These are phyloP conservation scores for Liquidambar formosana DNA, from an alignment of 164 flowering plant genomes.

Conservation along the genomic window DNA sequence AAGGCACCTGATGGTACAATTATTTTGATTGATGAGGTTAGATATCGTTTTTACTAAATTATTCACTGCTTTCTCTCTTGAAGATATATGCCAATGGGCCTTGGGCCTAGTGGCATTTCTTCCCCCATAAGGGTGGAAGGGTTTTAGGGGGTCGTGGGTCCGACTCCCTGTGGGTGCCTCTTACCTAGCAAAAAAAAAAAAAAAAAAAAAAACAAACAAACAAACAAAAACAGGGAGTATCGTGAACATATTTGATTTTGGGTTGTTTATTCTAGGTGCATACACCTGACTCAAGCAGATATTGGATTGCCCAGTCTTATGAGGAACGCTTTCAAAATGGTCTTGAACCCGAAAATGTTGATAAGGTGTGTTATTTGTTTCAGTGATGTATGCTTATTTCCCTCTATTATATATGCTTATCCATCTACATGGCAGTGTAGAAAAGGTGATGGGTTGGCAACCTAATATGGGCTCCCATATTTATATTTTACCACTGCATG, in stretches of 20 bases:
- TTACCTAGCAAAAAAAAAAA: too few species aligned
- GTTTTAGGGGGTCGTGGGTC: too few species aligned
- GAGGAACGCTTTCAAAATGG: constrained; percentile 63
- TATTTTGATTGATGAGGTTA: constrained; percentile 88
- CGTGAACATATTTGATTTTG: not conserved
- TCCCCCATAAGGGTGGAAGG: too few species aligned
- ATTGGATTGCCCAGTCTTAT: constrained; percentile 88
- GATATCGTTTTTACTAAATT: constrained; percentile 10
- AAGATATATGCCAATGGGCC: too few species aligned
- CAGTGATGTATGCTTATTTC: not conserved
- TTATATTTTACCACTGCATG: not conserved
- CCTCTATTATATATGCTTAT: not conserved
- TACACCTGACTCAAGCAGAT: constrained; percentile 98
- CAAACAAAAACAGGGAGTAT: not conserved
- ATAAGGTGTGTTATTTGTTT: constrained; percentile 56
- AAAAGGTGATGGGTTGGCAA: not conserved
- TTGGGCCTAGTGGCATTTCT: too few species aligned
- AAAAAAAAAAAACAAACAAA: not conserved
- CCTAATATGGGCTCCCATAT: not conserved
- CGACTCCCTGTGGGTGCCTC: too few species aligned
- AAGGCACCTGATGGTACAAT: constrained; percentile 80
- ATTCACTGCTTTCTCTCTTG: too few species aligned
- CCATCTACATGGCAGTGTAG: too few species aligned
- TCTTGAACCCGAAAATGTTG: constrained; percentile 96
- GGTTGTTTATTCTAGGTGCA: constrained; percentile 60